Conservation (phyloP, 1,284 basidiomycete species). For the Microbotryum violaceum region DNA sequence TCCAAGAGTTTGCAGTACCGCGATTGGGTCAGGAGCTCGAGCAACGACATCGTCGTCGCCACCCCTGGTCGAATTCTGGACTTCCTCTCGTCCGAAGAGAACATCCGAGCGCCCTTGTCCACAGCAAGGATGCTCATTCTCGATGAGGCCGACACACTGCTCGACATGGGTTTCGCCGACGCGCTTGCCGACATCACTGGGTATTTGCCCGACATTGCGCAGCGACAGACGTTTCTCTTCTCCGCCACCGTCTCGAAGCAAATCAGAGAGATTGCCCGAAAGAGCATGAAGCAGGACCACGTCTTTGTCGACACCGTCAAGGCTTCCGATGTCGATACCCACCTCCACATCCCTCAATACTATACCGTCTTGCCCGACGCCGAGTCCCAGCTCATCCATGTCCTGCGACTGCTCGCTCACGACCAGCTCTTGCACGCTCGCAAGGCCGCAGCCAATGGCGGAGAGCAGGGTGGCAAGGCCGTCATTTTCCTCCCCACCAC, state of each 20-base stretch:
- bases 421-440: constrained; percentile 73
- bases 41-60: constrained; percentile 80
- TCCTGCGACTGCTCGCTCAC: constrained; percentile 73
- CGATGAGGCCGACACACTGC: constrained; percentile 90
- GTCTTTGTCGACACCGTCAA: constrained; percentile 54
- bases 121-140: constrained; percentile 66
- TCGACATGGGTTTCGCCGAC: constrained; percentile 93
- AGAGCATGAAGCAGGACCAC: constrained; percentile 58
- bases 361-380: constrained; percentile 64
- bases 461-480: constrained; percentile 50
- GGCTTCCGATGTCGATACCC: constrained; percentile 56
- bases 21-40: constrained; percentile 53
- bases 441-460: constrained; percentile 44
- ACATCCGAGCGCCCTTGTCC: constrained; percentile 61
- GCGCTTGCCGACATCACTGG: constrained; percentile 71
- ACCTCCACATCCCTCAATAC: constrained; percentile 73
- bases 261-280: constrained; percentile 46
- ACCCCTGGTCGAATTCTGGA: constrained; percentile 88
- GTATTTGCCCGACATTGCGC: constrained; percentile 57
- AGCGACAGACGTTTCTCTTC: constrained; percentile 88
- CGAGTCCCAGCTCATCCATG: constrained; percentile 66
- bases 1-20: constrained; percentile 76
- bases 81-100: constrained; percentile 58
- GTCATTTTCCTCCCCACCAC: constrained; percentile 89
- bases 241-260: constrained; percentile 64